Base-by-base conservation (phyloP, 2,329 filamentous ascomycete genomes). In the Huntiella bhutanensis region DNA sequence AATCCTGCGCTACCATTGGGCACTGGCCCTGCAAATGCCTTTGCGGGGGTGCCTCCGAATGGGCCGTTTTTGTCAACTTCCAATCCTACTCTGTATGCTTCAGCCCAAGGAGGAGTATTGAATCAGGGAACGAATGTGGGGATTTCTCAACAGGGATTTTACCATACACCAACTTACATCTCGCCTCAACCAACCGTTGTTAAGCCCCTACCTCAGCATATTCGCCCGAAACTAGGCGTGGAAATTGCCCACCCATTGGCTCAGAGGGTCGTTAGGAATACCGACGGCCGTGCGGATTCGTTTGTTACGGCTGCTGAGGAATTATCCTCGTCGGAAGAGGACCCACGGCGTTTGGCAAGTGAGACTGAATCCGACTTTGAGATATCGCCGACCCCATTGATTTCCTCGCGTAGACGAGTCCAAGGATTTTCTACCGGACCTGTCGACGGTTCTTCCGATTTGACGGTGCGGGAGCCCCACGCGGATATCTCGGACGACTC, bases 281-380 rank as follows among this genome's bases (percentile, higher is more conserved):
- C 43, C 40, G 48, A 49, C 34, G 46, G 43, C 13, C 43, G 48
- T 22, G 48, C 48, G 5, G 48, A 49, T 16, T 49, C 48, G 8
- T 49, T 49, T 43, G 48, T 49, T 6, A 49, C 48, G n/a, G 48
- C 48, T n/a, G 48, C 41, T 34, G 48, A 49, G 28, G 48, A 49
- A 40, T 46, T 49, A 43, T 49, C 48, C 11, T 46, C 43, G 8
- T 49, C 48, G 5, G 48, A 49, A 19, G 48, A 49, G n/a, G 48
- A 49, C 11, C 39, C 22, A n/a, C 35, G 32, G 33, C 46, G 45
- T 45, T 41, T 35, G 33, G 36, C 46, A 16, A 43, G 5, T 17
- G 22, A 17, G 36, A 39, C 16, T 28, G 22, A 28, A 28, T 28
- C 22, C 22, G 22, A 28, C 22, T 28, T 28, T 28, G 22, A 28